Percentiles rank a stretch among this genome's conserved stretches.
Conservation (phyloP, 805 yeast genomes). For the Danielia reshetovae region DNA sequence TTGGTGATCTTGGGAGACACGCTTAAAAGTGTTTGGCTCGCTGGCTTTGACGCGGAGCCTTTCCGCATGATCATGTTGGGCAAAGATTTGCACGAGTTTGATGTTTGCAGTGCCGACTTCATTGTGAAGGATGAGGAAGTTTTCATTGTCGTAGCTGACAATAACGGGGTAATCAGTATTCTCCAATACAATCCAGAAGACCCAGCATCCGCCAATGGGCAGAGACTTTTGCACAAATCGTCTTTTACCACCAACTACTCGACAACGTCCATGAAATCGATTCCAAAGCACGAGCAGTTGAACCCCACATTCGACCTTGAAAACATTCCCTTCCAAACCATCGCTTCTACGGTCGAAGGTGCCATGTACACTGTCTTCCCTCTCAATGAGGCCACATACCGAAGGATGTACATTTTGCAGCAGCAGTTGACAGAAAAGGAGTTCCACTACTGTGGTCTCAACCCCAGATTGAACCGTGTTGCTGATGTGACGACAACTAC, state of each 20-base stretch:
- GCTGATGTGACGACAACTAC: slow-evolving; percentile 36
- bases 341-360: slow-evolving; percentile 80
- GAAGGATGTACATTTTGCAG: slow-evolving; percentile 79
- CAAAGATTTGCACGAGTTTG: slow-evolving; percentile 62
- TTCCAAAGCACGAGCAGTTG: slow-evolving; percentile 37
- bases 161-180: slow-evolving; percentile 60
- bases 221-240: slow-evolving; percentile 62
- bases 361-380: slow-evolving; percentile 73
- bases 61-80: slow-evolving; percentile 78
- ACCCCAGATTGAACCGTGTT: slow-evolving; percentile 66
- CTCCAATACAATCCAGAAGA: slow-evolving; percentile 91
- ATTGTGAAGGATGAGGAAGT: slow-evolving; percentile 67
- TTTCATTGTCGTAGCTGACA: slow-evolving; percentile 65
- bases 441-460: slow-evolving; percentile 69
- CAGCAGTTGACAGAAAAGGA: slow-evolving; percentile 83
- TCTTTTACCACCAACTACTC: slow-evolving; percentile 65
- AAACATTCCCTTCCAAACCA: slow-evolving; percentile 46
- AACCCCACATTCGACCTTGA: slow-evolving; percentile 25
- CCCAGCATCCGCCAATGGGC: slow-evolving; percentile 77
- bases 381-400: slow-evolving; percentile 66
- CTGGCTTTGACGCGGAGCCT: slow-evolving; percentile 94
- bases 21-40: slow-evolving; percentile 68
- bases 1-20: slow-evolving; percentile 79
- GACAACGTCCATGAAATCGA: slow-evolving; percentile 50
- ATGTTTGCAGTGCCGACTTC: slow-evolving; percentile 73